Percentiles rank a stretch among this genome's conserved stretches.
Conservation (phyloP, 495 filamentous ascomycete genomes). For the Trypethelium eluteriae region DNA sequence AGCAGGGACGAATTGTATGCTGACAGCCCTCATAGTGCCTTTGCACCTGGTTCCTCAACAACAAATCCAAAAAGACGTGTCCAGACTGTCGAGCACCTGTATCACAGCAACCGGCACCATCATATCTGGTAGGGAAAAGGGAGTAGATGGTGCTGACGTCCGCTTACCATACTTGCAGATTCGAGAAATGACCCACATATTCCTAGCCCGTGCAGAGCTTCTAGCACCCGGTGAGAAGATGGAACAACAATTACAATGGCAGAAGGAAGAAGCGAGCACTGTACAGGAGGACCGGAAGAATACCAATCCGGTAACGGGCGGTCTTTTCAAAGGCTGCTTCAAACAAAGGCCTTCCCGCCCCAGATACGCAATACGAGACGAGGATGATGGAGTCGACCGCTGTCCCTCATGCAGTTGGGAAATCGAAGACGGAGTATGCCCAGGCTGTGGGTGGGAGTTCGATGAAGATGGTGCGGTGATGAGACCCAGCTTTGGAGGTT, state of each 20-base stretch:
- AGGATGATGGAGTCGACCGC: conserved; percentile 54
- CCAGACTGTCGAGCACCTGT: conserved; percentile 61
- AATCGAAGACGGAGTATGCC: conserved; percentile 50
- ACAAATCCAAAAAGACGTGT: conserved; percentile 57
- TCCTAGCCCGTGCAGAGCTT: conserved; percentile 56
- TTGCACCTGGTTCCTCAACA: conserved; percentile 55
- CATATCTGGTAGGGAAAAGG: conserved; percentile 51
- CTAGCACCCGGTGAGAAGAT: conserved; percentile 56
- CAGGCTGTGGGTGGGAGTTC: conserved; percentile 47
- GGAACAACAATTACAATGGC: conserved; percentile 51
- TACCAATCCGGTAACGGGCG: conserved; percentile 43
- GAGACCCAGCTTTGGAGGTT: conserved; percentile 26
- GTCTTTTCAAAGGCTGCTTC: conserved; percentile 61
- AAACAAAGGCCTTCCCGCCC: conserved; percentile 29
- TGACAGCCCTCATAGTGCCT: conserved; percentile 45
- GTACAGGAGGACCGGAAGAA: conserved; percentile 49
- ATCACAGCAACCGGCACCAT: conserved; percentile 54
- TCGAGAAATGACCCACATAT: conserved; percentile 58
- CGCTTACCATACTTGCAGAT: conserved; percentile 42
- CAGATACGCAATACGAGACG: conserved; percentile 43
- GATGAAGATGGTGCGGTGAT: conserved; percentile 34
- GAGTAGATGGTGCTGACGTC: neutral
- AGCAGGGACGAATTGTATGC: conserved; percentile 8
- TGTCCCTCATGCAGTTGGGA: conserved; percentile 62
- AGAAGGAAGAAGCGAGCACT: conserved; percentile 48